Evolutionary conservation across 1,139 yeast species (phyloP).

Genomic region (Hemisphaericaspora xylanilytica): DNA sequence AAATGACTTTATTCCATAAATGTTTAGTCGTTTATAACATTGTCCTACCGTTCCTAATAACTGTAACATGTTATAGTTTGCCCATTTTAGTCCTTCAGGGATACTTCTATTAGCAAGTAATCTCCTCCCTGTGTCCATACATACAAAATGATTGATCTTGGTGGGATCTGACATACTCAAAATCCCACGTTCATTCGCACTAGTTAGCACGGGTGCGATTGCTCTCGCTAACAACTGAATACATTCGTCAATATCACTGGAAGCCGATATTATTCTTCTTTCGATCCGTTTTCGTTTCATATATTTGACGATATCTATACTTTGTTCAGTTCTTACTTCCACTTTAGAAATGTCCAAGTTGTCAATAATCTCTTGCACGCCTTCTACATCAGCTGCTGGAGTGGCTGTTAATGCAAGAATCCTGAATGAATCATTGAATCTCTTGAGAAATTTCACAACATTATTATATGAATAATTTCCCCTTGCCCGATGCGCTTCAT

Average conservation of each 20-base stretch:
- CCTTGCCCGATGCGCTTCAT: constrained; percentile 93
- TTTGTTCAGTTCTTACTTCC: constrained; percentile 83
- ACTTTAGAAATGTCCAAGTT: constrained; percentile 72
- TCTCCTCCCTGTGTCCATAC: constrained; percentile 66
- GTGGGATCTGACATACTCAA: constrained; percentile 64
- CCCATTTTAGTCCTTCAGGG: constrained; percentile 72
- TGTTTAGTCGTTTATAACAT: constrained; percentile 61
- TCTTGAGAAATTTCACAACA: constrained; percentile 63
- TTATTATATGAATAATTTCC: constrained; percentile 89
- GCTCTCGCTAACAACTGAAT: constrained; percentile 50
- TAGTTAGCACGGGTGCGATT: constrained; percentile 58
- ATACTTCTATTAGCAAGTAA: constrained; percentile 50
- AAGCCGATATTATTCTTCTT: constrained; percentile 53
- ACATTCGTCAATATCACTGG: constrained; percentile 52
- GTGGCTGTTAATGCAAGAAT: constrained; percentile 92
- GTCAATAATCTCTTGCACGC: constrained; percentile 80
- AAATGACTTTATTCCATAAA: constrained; percentile 82
- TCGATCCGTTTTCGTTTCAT: constrained; percentile 70
- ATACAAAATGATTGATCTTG: constrained; percentile 66
- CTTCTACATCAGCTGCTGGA: constrained; percentile 84
- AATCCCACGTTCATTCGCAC: constrained; percentile 62
- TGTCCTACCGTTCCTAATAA: constrained; percentile 75
- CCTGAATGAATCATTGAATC: constrained; percentile 68
- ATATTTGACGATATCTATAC: constrained; percentile 75
- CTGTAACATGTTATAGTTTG: constrained; percentile 58